Percentiles rank a stretch among this genome's conserved stretches.
phyloP scores from a whole-genome alignment of 2,329 filamentous ascomycete species.

The Pezicula neosporulosa region DNA sequence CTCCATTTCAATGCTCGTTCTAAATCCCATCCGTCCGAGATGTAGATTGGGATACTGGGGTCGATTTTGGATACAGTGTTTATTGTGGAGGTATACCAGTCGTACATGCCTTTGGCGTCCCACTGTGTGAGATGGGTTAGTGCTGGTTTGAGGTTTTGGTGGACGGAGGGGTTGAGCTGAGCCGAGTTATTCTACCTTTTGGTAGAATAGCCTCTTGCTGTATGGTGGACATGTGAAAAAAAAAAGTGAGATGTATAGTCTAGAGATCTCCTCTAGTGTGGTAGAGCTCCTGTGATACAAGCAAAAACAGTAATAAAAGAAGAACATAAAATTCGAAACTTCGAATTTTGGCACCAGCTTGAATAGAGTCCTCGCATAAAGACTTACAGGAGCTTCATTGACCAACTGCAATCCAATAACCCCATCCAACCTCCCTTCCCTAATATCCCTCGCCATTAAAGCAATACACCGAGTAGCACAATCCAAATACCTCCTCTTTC shows the following conservation, averaged over 20 bases:
- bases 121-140: constrained; percentile 24
- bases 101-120: constrained; percentile 48
- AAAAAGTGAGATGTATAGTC: too few species aligned
- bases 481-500: constrained; percentile 35
- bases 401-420: constrained; percentile 54
- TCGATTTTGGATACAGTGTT: constrained; percentile 43
- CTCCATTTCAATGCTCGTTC: constrained; percentile 40
- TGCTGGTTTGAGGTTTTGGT: too few species aligned
- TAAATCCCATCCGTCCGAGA: constrained; percentile 57
- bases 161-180: too few species aligned
- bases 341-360: too few species aligned
- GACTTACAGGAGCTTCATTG: constrained; percentile 42
- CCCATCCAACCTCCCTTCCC: constrained; percentile 25
- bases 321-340: too few species aligned
- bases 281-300: too few species aligned
- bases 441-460: constrained; percentile 47
- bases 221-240: too few species aligned
- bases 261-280: too few species aligned
- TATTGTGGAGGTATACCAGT: constrained; percentile 52
- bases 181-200: too few species aligned
- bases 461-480: constrained; percentile 43
- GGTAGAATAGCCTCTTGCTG: too few species aligned
- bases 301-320: too few species aligned
- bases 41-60: constrained; percentile 47
- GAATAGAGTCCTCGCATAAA: too few species aligned